Conservation (phyloP, 345 rosid genomes). For the Clausena lansium region DNA sequence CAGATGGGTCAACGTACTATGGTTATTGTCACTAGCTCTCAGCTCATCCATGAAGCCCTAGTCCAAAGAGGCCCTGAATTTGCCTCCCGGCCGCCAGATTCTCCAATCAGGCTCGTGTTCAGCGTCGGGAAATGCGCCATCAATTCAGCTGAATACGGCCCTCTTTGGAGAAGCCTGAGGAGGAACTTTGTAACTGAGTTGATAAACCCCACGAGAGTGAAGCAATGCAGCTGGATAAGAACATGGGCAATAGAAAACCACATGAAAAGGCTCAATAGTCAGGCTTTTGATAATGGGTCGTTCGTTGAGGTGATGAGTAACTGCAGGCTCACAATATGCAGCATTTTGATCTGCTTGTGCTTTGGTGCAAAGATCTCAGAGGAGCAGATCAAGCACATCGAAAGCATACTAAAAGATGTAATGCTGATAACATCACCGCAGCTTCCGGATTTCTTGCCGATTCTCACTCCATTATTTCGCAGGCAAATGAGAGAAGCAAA, state of each 20-base stretch:
- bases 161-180: constrained; percentile 75
- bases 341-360: constrained; percentile 78
- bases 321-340: constrained; percentile 72
- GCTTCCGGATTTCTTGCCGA: constrained; percentile 79
- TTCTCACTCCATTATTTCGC: constrained; percentile 68
- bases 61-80: constrained; percentile 63
- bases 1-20: constrained; percentile 95
- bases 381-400: constrained; percentile 58
- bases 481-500: constrained; percentile 63
- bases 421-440: constrained; percentile 76
- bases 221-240: constrained; percentile 86
- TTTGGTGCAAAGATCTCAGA: constrained; percentile 84
- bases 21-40: constrained; percentile 69
- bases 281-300: constrained; percentile 46
- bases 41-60: constrained; percentile 87
- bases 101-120: constrained; percentile 78
- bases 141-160: constrained; percentile 85
- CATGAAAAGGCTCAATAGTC: constrained; percentile 56
- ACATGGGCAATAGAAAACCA: constrained; percentile 75
- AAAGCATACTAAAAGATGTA: constrained; percentile 70
- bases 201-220: constrained; percentile 62
- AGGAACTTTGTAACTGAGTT: constrained; percentile 82
- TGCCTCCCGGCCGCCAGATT: constrained; percentile 82
- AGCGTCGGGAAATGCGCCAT: constrained; percentile 90
- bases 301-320: constrained; percentile 72